phyloP scores from a whole-genome alignment of 495 filamentous ascomycete species.

The Penicillium argentinense region DNA sequence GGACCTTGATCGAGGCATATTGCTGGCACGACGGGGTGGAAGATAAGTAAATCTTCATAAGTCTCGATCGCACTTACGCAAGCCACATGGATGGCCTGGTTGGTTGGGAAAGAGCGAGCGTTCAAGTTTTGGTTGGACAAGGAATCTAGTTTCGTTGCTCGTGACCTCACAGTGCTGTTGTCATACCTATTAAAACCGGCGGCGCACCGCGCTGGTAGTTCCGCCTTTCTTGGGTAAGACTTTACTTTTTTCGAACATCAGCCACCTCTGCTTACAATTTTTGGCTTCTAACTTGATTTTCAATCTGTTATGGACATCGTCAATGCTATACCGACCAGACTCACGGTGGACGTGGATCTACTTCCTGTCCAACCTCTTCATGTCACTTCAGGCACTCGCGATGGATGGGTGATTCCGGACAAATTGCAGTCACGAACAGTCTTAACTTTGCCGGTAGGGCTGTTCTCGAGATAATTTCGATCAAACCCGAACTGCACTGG shows the following conservation, averaged over 20 bases:
- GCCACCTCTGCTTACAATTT: background rate
- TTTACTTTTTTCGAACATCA: background rate
- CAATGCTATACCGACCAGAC: background rate
- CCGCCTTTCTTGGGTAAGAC: background rate
- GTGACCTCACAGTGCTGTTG: background rate
- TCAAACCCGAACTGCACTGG: no score
- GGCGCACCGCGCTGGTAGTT: background rate
- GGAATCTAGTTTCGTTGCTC: background rate
- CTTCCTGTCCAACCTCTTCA: background rate
- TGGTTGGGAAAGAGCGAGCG: background rate
- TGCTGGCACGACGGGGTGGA: background rate
- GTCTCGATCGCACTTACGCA: background rate
- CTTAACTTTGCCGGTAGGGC: no score
- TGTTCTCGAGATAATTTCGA: no score
- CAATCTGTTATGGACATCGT: background rate
- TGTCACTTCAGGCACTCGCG: background rate
- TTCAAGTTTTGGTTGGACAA: background rate
- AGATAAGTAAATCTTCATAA: background rate
- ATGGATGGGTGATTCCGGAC: background rate
- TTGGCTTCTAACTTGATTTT: background rate
- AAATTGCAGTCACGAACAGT: no score
- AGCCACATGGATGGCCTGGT: background rate
- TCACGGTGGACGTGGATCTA: background rate
- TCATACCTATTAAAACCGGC: background rate
- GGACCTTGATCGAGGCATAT: no score